Base-by-base conservation (phyloP, 2,329 filamentous ascomycete genomes). In the Fusarium mangiferae region DNA sequence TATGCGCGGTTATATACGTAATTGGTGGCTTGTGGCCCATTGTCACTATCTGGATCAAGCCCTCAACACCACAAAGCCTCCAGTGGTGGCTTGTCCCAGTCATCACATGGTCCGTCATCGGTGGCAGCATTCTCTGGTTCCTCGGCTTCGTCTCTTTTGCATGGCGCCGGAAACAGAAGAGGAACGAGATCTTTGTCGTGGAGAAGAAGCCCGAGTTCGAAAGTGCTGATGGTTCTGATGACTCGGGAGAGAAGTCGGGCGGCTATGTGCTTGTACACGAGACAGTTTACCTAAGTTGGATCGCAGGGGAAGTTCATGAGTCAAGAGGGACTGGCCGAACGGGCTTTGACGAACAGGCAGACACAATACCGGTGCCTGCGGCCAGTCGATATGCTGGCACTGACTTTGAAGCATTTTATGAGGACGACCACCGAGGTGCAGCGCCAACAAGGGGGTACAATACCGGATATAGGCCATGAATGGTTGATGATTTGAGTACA, bases 151-250 rank as follows among this genome's bases (percentile, higher is more conserved):
- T 82, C 7, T 71, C 73, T 11, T 71, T 80, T 20, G 81, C 81
- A 1, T 76, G 75, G 67, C 73, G 73, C 26, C 78, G 75, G 6
- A 78, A 80, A 39, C 71, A 75, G 17, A 80, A 76, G 59, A 67
- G 79, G 18, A 79, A 80, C 39, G 76, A 79, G 33, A 79, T 81
- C 28, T 82, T 82, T 45, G 76, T 81, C 13, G 78, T 81, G 14
- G 81, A 83, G 68, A 81, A 78, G 62, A 76, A 78, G 51, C 81
- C 80, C 1, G 80, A 81, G 45, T 83, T 82, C 48, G 81, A 82
- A 66, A 68, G 64, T 30, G 80, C 78, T 7, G 68, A 76, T 30
- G 70, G 66, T 22, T 52, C 56, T 17, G 67, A 67, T 7, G 51
- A 64, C 13, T 58, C 60, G 7, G 73, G 57, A 26, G 75, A 74